These are phyloP conservation scores for Geotrichum restrictum DNA, from an alignment of 1,139 yeast species.

Conservation along the genomic window DNA sequence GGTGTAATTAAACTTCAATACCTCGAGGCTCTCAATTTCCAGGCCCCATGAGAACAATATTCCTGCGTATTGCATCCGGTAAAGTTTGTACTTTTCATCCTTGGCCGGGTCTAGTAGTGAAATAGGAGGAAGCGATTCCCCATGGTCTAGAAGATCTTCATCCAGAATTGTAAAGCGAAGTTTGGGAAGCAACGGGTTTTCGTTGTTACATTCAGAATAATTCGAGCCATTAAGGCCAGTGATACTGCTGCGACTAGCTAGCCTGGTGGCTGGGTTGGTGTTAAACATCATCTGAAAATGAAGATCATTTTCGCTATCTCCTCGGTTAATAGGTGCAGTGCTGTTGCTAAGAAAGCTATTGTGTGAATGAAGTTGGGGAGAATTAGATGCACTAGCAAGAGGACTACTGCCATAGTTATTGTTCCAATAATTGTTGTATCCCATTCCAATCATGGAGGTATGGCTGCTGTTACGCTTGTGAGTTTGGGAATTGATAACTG, in stretches of 20 bases:
- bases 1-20: conserved; percentile 63
- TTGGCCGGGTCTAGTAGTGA: conserved; percentile 50
- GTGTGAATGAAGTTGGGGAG: conserved; percentile 13
- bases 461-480: conserved; percentile 14
- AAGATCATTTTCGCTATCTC: conserved; percentile 24
- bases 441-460: conserved; percentile 11
- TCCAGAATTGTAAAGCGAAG: conserved; percentile 51
- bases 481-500: conserved; percentile 4
- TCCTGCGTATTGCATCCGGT: conserved; percentile 75
- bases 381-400: conserved; percentile 14
- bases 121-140: conserved; percentile 30
- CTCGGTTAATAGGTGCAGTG: conserved; percentile 6
- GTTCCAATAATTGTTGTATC: conserved; percentile 10
- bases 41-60: conserved; percentile 79
- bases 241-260: conserved; percentile 26
- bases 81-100: conserved; percentile 46
- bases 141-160: conserved; percentile 52
- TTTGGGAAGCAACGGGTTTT: conserved; percentile 23
- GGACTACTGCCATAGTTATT: conserved; percentile 12
- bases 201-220: conserved; percentile 1
- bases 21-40: conserved; percentile 69
- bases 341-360: conserved; percentile 4
- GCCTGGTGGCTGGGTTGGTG: conserved; percentile 23
- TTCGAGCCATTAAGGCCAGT: conserved; percentile 15
- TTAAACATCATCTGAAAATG: conserved; percentile 22